Conservation (phyloP, 768 basidiomycete genomes). For the Suillus sp. region DNA sequence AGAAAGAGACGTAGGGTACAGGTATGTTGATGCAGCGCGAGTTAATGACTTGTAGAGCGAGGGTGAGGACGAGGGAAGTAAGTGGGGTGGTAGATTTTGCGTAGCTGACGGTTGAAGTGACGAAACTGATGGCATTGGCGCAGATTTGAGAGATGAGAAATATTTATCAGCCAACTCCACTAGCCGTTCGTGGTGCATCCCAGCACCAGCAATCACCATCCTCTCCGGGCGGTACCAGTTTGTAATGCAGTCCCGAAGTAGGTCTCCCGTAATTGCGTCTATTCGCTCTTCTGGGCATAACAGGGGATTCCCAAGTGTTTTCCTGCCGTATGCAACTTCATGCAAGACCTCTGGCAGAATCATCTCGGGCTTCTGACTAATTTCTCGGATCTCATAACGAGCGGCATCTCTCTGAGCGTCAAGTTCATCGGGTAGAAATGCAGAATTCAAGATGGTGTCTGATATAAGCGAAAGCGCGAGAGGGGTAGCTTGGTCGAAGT, state of each 20-base stretch:
- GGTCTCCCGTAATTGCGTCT: constrained; percentile 57
- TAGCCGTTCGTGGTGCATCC: constrained; percentile 87
- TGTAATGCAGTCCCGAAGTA: constrained; percentile 63
- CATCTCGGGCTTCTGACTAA: constrained; percentile 87
- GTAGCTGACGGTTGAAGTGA: constrained; percentile 32
- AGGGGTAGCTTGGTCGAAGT: constrained; percentile 82
- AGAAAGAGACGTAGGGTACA: constrained; percentile 45
- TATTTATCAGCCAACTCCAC: constrained; percentile 84
- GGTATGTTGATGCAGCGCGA: constrained; percentile 74
- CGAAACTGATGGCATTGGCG: constrained; percentile 25
- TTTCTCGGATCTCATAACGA: constrained; percentile 87
- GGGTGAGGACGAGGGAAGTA: constrained; percentile 56
- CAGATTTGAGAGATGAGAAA: constrained; percentile 68
- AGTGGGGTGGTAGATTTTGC: constrained; percentile 52
- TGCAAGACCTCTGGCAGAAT: constrained; percentile 91
- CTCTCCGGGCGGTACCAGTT: constrained; percentile 92
- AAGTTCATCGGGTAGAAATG: constrained; percentile 77
- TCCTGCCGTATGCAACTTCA: constrained; percentile 74
- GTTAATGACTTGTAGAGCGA: constrained; percentile 68
- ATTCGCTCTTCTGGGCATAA: constrained; percentile 88
- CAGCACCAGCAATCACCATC: constrained; percentile 94
- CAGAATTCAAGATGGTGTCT: constrained; percentile 83
- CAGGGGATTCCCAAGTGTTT: constrained; percentile 86
- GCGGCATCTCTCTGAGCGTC: constrained; percentile 84
- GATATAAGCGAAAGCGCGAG: constrained; percentile 86